Evolutionary conservation across 768 basidiomycete species (phyloP), one percentile per base, ranked within the genome.

Genomic region (Rhodotorula sphaerocarpa): DNA sequence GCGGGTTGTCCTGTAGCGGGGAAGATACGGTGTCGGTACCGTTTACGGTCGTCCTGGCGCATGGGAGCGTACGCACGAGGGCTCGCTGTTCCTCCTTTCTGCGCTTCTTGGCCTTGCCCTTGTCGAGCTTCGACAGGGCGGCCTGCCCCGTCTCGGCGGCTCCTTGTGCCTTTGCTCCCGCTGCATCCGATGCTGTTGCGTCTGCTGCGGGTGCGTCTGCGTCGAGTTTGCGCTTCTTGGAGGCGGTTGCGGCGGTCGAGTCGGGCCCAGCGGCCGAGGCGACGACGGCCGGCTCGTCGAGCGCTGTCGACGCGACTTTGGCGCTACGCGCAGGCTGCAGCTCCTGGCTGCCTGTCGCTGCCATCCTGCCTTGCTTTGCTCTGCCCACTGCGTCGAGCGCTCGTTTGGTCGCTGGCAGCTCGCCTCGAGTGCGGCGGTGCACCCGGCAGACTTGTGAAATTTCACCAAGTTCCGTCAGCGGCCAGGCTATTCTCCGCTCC

Each of bases 31-130:
- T 16, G 10, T 39, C 36, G 16, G 10, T 10, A 10, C 10, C 36
- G 36, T 16, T 39, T 16, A 16, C 36, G 36, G 10, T 9, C 10
- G 9, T 39, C 10, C 36, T 39, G 36, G 36, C 36, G n/a, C 18
- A 58, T 28, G 34, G 70, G 39, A 28, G 74, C 69, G n/a, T n/a
- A 81, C 83, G 77, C 77, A 87, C 86, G 74, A 84, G 81, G 44
- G 78, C 72, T 73, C 82, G 84, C 47, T 77, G 75, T 68, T 84
- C 87, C 68, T 88, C 88, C 45, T 78, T 77, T 61, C 90, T 87
- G 74, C 85, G 85, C 79, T 86, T 87, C 64, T 83, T 83, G 77
- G 87, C 88, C 76, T 88, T 66, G 30, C 68, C 63, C 55, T 70
- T 70, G 33, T 66, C 68, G 11, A 69, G 33, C 63, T 65, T 60